Evolutionary conservation across 176 grass and related monocot genomes (phyloP), one percentile per base, ranked within the genome.

Genomic region (Triticum urartu): DNA sequence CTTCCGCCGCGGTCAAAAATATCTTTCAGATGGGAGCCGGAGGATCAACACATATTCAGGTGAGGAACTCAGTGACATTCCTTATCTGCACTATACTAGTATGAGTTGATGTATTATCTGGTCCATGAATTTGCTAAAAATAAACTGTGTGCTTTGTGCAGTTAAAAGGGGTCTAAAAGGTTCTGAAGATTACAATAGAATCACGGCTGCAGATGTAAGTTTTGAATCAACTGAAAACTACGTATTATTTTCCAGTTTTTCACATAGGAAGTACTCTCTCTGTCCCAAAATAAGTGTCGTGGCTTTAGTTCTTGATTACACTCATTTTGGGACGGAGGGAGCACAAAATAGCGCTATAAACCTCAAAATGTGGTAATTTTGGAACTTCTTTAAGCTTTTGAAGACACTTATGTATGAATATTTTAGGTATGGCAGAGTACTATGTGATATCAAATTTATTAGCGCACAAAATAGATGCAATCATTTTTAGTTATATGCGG

Each of bases 1-100:
- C 74, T 98, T 98, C 86, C 91, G 88, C 17, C 84, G 66, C 28
- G 68, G 24, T 88, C 92, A 82, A 56, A 99, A 96, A 88, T 89
- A 93, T 79, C 69, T 99, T 87, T 92, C 94, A 68, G 86, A 99
- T 82, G 82, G 85, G 38, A 91, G 83, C 20, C 85, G 82, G 20
- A 22, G 40, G 21, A 82, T 65, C 50, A 82, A 24, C 58, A 80
- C 59, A 26, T 45, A 82, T 89, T 73, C 56, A 86, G 88, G 92
- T 97, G 77, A 93, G 78, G 28, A 75, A 74, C 84, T 11, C 24
- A 32, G 18, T 75, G 84, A 7, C 67, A 73, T 85, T 47, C 11
- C 38, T 43, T 64, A 76, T 30, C 33, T 73, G 56, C 62, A 87
- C 13, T 80, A 35, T 67, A 59, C 18, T 17, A 78, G 59, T 78